Percentiles rank a stretch among this genome's conserved stretches.
These are phyloP conservation scores for Mycena floridula DNA, from an alignment of 768 basidiomycete species.

Conservation along the genomic window DNA sequence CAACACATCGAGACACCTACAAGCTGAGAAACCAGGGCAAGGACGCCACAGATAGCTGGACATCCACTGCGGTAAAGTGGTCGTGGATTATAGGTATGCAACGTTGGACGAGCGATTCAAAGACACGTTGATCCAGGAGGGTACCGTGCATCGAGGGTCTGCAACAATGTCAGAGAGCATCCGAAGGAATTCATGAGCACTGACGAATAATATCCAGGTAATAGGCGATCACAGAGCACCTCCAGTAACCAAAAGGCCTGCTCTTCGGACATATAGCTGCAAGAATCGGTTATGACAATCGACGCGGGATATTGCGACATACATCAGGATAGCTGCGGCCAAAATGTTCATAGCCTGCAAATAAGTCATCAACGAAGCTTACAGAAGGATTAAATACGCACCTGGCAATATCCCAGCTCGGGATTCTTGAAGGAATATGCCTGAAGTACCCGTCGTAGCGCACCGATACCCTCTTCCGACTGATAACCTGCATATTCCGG, in stretches of 20 bases:
- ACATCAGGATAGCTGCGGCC: constrained; percentile 93
- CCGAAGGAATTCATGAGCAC: constrained; percentile 14
- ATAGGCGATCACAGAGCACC: constrained; percentile 87
- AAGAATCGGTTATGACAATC: neutral
- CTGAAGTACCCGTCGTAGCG: constrained; percentile 84
- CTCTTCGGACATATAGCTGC: constrained; percentile 97
- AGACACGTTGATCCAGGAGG: constrained; percentile 95
- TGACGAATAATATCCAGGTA: constrained; percentile 97
- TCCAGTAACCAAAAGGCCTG: constrained; percentile 97
- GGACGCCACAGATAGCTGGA: constrained; percentile 94
- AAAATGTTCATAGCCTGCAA: constrained; percentile 93
- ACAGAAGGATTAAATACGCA: too few species aligned
- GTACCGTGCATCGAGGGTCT: constrained; percentile 99
- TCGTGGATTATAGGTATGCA: constrained; percentile 93
- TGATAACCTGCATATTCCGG: constrained; percentile 98
- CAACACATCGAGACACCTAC: constrained; percentile 41
- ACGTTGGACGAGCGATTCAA: constrained; percentile 86
- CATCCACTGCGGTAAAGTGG: constrained; percentile 86
- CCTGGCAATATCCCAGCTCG: constrained; percentile 93
- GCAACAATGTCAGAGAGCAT: constrained; percentile 5
- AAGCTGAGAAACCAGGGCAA: constrained; percentile 97
- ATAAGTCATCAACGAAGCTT: constrained; percentile 1
- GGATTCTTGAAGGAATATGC: constrained; percentile 97
- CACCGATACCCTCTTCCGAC: constrained; percentile 75
- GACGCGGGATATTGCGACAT: constrained; percentile 14